Base-by-base conservation (phyloP, 352 stramenopile species). In the Pythium myriotylum region DNA sequence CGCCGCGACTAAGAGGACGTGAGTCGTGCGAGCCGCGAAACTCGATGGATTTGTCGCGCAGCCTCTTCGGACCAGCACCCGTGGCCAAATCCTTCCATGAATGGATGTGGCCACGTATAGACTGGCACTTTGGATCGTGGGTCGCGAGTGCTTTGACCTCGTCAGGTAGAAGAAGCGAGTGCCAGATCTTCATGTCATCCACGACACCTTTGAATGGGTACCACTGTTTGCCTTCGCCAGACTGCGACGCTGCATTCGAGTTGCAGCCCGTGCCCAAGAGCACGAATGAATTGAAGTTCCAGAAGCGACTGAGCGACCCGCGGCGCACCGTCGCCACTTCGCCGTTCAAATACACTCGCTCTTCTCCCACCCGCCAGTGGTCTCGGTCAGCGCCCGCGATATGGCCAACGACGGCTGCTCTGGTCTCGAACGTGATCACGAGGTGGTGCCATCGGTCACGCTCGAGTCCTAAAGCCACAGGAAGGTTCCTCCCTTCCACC, bases 401-500 rank as follows among this genome's bases (percentile, higher is more conserved):
- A 2, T 12, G 32, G 17, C 16, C 22, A 3, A 12, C 52, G 2
- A 58, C 53, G 9, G 40, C 51, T 0, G 46, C 52, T 19, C 24
- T 24, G 13, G 57, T 56, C 29, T 75, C 60, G 33, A 80, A 82
- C 6, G 72, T 77, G 20, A 86, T 43, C 32, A 65, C 64, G 24
- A 86, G 39, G 42, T 86, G 77, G 47, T 84, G 76, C 74, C 72
- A 84, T 19, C 59, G 74, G 19, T 73, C 32, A 17, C 37, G 54
- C 33, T 55, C 52, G 16, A 86, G 58, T 13, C 61, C 10, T 3
- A 37, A 56, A 2, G 64, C 67, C 6, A 81, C 66, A 1, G 52
- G 49, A 3, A 14, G 3, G 1, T n/a, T 22, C 43, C 48, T 45
- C 4, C 23, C 43, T 2, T 20, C 33, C 10, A 37, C n/a, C 13